A percentile compares a stretch with the other conserved stretches of the same genome.
These are phyloP conservation scores for Mucor ambiguus DNA, from an alignment of 371 early-diverging fungal species.

Conservation along the genomic window DNA sequence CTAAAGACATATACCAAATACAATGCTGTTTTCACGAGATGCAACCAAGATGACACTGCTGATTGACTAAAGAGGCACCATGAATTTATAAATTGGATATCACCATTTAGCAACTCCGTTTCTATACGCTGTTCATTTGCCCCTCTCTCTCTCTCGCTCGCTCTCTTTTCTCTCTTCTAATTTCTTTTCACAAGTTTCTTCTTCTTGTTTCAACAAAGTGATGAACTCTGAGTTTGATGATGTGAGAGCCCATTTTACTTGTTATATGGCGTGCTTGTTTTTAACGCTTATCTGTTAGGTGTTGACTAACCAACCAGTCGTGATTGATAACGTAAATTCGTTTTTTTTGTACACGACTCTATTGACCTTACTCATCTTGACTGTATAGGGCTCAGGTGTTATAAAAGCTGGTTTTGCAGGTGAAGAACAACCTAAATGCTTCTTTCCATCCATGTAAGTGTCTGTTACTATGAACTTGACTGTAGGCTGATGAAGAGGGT, in stretches of 20 bases:
- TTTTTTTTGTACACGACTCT: conserved; percentile 1
- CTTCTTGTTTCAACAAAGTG: conserved; percentile 9
- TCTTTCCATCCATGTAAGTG: conserved; percentile 86
- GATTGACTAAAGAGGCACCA: not conserved
- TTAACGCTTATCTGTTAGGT: conserved; percentile 51
- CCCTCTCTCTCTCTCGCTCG: not conserved
- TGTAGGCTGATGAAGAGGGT: not conserved
- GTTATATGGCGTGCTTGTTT: not conserved
- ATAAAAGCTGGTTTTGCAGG: conserved; percentile 99
- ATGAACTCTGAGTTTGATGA: conserved; percentile 58
- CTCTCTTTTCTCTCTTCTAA: not conserved
- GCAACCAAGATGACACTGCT: not conserved
- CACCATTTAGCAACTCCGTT: conserved; percentile 1
- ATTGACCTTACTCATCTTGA: not conserved
- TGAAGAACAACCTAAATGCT: conserved; percentile 92
- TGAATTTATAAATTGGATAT: not conserved
- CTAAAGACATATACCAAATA: not conserved
- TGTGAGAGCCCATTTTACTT: conserved; percentile 23
- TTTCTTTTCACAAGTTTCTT: not conserved
- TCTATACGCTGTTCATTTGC: not conserved
- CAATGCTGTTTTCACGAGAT: not conserved
- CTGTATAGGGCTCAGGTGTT: conserved; percentile 88
- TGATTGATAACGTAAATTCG: conserved; percentile 68
- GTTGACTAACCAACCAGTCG: conserved; percentile 90
- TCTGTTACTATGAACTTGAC: not conserved